Evolutionary conservation across 2,329 filamentous ascomycete species (phyloP), one percentile per base, ranked within the genome.

Genomic region (Beauveria bassiana): DNA sequence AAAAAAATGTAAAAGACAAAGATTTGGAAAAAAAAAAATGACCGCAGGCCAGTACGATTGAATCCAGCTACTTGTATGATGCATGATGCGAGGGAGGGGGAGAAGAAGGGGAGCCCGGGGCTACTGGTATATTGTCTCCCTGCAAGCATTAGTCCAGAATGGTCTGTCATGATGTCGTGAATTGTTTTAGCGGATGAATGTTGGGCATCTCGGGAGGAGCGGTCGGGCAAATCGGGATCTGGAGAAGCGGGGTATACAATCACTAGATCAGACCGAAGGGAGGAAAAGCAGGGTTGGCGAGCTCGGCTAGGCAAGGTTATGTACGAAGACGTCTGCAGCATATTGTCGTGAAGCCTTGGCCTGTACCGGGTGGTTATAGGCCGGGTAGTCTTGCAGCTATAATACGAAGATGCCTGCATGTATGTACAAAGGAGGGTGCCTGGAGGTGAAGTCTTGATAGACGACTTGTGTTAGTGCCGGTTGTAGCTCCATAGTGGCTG

Each of bases 131-230:
- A 40, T 46, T 46, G 47, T 12, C 42, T 26, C 5, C 47, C 24
- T 46, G 49, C 49, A 46, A 14, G 24, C 14, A 38, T 18, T 34
- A 31, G 24, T 52, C 46, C 38, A 16, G 24, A 45, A 43, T 50
- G 51, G 59, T 20, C 24, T n/a, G 59, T 20, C 59, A 61, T 61
- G 59, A 61, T 61, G 51, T 43, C 51, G 42, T 50, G 31, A 34
- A 55, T 22, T 42, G 51, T 34, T 22, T 38, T 40, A 52, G 50
- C 31, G 50, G 26, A 31, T 18, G 18, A 31, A 43, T 18, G 7
- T 40, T 28, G 49, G 47, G 52, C 28, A 31, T 31, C 2, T 10
- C 5, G 34, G 12, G 34, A 38, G 26, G 14, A 60, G 26, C 42
- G 26, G 58, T 60, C 49, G 50, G 50, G 50, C 34, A 58, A 60